Evolutionary conservation across 192 early-diverging fungal species (phyloP).

Genomic region (Chytriomyces confervae): DNA sequence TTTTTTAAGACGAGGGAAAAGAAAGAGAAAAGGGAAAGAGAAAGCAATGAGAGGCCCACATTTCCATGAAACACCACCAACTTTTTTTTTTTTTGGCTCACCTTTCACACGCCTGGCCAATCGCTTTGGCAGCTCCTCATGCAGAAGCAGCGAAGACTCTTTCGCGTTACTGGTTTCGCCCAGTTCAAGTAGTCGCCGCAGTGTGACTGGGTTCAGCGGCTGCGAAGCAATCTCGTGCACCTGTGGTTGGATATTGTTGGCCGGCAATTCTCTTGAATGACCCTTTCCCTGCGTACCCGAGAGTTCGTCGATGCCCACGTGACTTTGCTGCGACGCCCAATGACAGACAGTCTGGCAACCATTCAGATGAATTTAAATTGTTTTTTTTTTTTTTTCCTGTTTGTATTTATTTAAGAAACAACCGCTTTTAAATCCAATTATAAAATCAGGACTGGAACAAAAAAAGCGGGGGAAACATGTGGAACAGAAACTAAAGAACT

Average conservation of each 20-base stretch:
- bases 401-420: not conserved
- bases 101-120: constrained; percentile 82
- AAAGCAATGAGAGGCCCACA: not conserved
- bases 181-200: constrained; percentile 77
- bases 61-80: not conserved
- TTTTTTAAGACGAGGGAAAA: not conserved
- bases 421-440: not conserved
- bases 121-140: constrained; percentile 83
- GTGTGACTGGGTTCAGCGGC: constrained; percentile 71
- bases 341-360: too few relatives aligned
- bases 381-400: not conserved
- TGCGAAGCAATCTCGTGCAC: constrained; percentile 49
- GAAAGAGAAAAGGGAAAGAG: not conserved
- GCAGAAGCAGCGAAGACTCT: constrained; percentile 44
- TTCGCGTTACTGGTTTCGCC: constrained; percentile 57
- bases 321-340: constrained; percentile 1
- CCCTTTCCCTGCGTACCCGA: not conserved
- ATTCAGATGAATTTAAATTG: too few relatives aligned
- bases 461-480: not conserved
- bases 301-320: constrained; percentile 25
- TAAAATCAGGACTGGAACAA: not conserved
- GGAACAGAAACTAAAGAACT: not conserved
- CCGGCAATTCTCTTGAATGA: not conserved
- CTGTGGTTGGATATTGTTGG: not conserved
- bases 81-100: not conserved